Percentiles rank a stretch among this genome's conserved stretches.
phyloP scores from a whole-genome alignment of 345 rosid genomes.

The Durio zibethinus region DNA sequence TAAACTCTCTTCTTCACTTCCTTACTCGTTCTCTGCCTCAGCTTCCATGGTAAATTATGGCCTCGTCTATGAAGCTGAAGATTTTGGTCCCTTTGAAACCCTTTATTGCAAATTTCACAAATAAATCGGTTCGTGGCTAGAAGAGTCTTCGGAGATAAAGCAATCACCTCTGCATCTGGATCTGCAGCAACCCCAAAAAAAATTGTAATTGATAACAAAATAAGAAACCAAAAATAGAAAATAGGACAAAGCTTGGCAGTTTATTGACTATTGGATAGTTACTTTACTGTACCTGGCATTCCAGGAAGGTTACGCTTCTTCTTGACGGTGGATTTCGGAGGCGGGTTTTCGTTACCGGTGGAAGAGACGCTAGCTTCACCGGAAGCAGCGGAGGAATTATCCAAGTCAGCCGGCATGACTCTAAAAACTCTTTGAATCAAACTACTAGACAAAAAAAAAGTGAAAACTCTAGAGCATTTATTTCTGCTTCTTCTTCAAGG shows the following conservation, averaged over 20 bases:
- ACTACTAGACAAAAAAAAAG: slow-evolving; percentile 18
- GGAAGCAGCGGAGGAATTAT: slow-evolving; percentile 86
- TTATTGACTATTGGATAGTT: not conserved
- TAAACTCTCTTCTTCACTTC: slow-evolving; percentile 92
- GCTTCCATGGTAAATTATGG: slow-evolving; percentile 93
- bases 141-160: slow-evolving; percentile 82
- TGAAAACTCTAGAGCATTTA: slow-evolving; percentile 31
- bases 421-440: slow-evolving; percentile 15
- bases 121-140: slow-evolving; percentile 88
- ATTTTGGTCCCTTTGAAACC: slow-evolving; percentile 96
- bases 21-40: slow-evolving; percentile 78
- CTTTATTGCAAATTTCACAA: slow-evolving; percentile 95
- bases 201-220: not conserved
- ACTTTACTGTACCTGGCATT: slow-evolving; percentile 64
- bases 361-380: slow-evolving; percentile 93
- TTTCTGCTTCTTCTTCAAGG: slow-evolving; percentile 30
- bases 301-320: slow-evolving; percentile 96
- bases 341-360: slow-evolving; percentile 58
- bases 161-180: slow-evolving; percentile 96
- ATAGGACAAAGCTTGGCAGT: not conserved
- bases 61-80: slow-evolving; percentile 92
- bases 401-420: slow-evolving; percentile 70
- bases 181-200: slow-evolving; percentile 37
- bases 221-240: not conserved
- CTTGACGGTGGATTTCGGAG: slow-evolving; percentile 55